These are phyloP conservation scores for Amanita phalloides DNA, from an alignment of 768 basidiomycete species.

Conservation along the genomic window DNA sequence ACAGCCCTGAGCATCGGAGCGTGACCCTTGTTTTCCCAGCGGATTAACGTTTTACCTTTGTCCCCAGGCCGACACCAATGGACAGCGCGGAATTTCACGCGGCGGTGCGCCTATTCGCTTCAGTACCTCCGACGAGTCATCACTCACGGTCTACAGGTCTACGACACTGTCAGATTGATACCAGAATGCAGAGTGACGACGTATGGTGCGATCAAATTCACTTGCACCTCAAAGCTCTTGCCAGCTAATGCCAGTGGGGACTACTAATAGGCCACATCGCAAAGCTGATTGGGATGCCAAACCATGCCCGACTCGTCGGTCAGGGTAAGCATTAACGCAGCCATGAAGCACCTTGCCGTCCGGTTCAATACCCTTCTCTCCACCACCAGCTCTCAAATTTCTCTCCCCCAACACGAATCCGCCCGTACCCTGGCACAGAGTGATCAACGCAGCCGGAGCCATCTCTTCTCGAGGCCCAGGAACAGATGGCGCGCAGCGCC, in stretches of 20 bases:
- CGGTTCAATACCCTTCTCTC: background rate
- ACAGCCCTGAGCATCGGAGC: too few species aligned
- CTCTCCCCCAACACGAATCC: slow-evolving; percentile 46
- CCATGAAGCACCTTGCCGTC: background rate
- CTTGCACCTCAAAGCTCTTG: background rate
- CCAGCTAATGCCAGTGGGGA: background rate
- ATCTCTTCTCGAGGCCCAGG: slow-evolving; percentile 82
- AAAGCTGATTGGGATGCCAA: slow-evolving; percentile 71
- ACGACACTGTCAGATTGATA: slow-evolving; percentile 60
- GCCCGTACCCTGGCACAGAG: slow-evolving; percentile 76
- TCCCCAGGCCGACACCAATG: slow-evolving; percentile 8
- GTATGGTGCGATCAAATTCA: slow-evolving; percentile 40
- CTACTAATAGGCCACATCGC: slow-evolving; percentile 56
- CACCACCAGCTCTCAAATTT: slow-evolving; percentile 63
- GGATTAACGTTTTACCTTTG: background rate
- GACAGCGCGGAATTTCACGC: slow-evolving; percentile 28
- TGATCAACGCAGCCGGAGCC: slow-evolving; percentile 56
- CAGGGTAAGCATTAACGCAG: slow-evolving; percentile 40
- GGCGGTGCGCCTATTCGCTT: slow-evolving; percentile 12
- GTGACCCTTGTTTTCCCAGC: too few species aligned
- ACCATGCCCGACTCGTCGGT: slow-evolving; percentile 71
- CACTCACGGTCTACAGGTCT: slow-evolving; percentile 37
- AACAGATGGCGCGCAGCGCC: slow-evolving; percentile 67
- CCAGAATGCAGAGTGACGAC: slow-evolving; percentile 61
- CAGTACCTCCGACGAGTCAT: background rate